phyloP scores from a whole-genome alignment of 352 stramenopile genomes.

The Saprolegnia parasitica region DNA sequence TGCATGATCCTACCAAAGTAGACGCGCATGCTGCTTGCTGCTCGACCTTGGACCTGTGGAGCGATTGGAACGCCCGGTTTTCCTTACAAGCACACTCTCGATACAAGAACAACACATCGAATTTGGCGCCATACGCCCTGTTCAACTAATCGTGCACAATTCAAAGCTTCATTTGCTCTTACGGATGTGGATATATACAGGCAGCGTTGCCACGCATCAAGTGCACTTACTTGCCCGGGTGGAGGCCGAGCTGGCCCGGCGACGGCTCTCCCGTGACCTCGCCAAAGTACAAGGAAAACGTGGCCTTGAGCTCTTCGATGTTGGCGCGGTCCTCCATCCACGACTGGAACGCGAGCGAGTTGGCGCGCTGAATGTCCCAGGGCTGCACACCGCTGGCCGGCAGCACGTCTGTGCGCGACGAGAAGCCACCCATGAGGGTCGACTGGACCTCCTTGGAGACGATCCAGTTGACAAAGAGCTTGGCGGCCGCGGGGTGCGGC shows the following conservation, averaged over 20 bases:
- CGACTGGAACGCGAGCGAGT: constrained; percentile 35
- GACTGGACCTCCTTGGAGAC: constrained; percentile 38
- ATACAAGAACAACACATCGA: too few species aligned
- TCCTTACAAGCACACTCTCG: too few species aligned
- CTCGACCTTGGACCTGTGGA: background rate
- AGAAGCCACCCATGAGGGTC: constrained; percentile 31
- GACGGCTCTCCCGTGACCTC: constrained; percentile 45
- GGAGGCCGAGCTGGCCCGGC: constrained; percentile 38
- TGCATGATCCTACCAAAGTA: constrained; percentile 13
- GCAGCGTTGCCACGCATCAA: too few species aligned
- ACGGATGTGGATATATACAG: too few species aligned
- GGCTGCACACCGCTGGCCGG: constrained; percentile 31
- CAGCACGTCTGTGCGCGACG: constrained; percentile 39
- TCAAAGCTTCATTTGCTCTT: too few species aligned
- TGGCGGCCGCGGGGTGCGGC: constrained; percentile 37
- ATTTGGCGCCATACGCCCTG: too few species aligned
- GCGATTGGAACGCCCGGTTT: too few species aligned
- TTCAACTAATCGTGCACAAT: too few species aligned
- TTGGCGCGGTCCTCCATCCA: constrained; percentile 52
- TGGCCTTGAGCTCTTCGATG: constrained; percentile 40
- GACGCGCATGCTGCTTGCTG: constrained; percentile 2
- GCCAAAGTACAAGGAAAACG: constrained; percentile 52
- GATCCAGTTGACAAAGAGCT: constrained; percentile 58
- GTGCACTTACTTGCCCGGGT: constrained; percentile 35
- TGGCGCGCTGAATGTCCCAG: constrained; percentile 40